A percentile compares a stretch with the other conserved stretches of the same genome.
phyloP scores from a whole-genome alignment of 2,329 filamentous ascomycete species.

The Phyllosticta paracitricarpa region DNA sequence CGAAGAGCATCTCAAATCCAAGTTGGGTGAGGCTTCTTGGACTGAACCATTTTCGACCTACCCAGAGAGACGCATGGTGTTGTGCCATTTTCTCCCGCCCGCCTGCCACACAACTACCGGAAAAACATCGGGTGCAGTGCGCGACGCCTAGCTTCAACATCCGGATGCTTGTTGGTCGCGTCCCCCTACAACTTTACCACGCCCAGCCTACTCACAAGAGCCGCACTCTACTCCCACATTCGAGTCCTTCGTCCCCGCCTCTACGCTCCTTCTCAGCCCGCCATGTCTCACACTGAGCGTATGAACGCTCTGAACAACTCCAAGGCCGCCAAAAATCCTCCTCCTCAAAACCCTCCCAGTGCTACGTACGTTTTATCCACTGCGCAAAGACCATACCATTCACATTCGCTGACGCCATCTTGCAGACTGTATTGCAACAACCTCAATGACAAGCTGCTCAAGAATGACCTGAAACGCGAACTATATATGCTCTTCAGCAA shows the following conservation, averaged over 20 bases:
- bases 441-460: slow-evolving; percentile 81
- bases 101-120: too few species aligned
- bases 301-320: neutral
- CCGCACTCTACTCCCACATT: neutral
- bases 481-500: slow-evolving; percentile 92
- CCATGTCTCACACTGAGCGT: neutral
- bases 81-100: too few species aligned
- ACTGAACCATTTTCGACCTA: too few species aligned
- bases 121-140: too few species aligned
- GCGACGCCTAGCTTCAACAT: too few species aligned
- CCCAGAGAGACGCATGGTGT: too few species aligned
- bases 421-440: slow-evolving; percentile 79
- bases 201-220: neutral
- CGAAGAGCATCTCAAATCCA: too few species aligned
- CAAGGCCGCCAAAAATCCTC: neutral
- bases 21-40: too few species aligned
- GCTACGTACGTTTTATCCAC: slow-evolving; percentile 21
- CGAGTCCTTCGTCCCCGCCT: neutral
- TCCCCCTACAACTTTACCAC: too few species aligned
- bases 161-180: too few species aligned
- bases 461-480: slow-evolving; percentile 73
- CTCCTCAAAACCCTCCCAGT: slow-evolving; percentile 16
- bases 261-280: neutral
- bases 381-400: neutral
- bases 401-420: neutral